A percentile compares a stretch with the other conserved stretches of the same genome.
Conservation (phyloP, 2,329 filamentous ascomycete species). For the Trichoderma sp. region DNA sequence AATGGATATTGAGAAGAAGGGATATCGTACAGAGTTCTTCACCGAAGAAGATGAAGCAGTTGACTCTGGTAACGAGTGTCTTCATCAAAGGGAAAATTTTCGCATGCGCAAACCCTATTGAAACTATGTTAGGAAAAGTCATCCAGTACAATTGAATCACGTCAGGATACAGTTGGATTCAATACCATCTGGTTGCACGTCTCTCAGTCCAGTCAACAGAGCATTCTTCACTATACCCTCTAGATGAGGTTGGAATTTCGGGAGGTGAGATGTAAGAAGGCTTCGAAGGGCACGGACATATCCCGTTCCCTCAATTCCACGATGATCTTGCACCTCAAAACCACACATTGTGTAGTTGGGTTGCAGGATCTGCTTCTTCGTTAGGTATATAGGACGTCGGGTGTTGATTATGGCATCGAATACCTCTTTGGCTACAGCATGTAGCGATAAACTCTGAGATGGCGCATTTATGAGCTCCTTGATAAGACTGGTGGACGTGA, state of each 20-base stretch:
- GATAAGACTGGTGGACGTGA: too few relatives aligned
- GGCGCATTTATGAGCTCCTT: too few relatives aligned
- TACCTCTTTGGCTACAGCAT: not conserved
- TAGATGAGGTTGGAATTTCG: not conserved
- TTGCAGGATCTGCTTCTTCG: not conserved
- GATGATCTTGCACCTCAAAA: not conserved
- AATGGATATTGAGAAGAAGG: not conserved
- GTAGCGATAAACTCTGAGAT: too few relatives aligned
- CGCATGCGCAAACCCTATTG: not conserved
- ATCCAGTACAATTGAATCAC: too few relatives aligned
- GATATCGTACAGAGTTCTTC: not conserved
- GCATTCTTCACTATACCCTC: not conserved
- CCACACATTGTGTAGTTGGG: not conserved
- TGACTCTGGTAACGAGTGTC: not conserved
- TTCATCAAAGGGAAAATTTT: not conserved
- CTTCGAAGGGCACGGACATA: not conserved
- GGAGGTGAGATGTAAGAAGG: not conserved
- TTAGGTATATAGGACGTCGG: not conserved
- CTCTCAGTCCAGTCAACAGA: not conserved
- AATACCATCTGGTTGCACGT: not conserved
- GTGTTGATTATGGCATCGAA: not conserved
- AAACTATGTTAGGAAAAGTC: too few relatives aligned
- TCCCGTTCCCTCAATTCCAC: not conserved
- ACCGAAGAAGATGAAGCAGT: not conserved
- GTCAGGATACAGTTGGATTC: not conserved